A percentile compares a stretch with the other conserved stretches of the same genome.
Conservation (phyloP, 768 basidiomycete genomes). For the Pulveroboletus sp. region DNA sequence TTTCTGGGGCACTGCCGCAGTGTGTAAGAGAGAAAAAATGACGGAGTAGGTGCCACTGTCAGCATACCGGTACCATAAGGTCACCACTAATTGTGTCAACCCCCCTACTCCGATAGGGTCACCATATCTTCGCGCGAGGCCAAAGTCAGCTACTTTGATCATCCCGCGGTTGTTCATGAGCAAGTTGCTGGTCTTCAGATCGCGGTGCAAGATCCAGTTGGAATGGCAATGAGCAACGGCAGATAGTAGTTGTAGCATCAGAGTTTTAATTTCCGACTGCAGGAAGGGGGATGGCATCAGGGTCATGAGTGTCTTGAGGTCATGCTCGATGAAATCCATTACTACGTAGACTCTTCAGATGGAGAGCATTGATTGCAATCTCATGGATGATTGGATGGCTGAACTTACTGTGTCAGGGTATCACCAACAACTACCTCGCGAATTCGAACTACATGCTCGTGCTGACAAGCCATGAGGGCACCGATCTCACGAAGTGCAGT, state of each 20-base stretch:
- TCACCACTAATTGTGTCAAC: constrained; percentile 97
- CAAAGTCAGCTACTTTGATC: constrained; percentile 98
- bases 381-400: constrained; percentile 7
- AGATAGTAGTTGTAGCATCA: constrained; percentile 89
- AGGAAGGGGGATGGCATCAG: constrained; percentile 96
- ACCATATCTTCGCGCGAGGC: constrained; percentile 90
- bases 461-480: constrained; percentile 90
- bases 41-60: constrained; percentile 4
- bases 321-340: constrained; percentile 99
- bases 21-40: constrained; percentile 10
- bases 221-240: constrained; percentile 92
- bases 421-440: constrained; percentile 98
- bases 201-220: constrained; percentile 97
- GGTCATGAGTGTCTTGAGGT: constrained; percentile 92
- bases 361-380: constrained; percentile 6
- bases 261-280: constrained; percentile 96
- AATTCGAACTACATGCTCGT: constrained; percentile 96
- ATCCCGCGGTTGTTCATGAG: constrained; percentile 99
- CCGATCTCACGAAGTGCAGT: constrained; percentile 93
- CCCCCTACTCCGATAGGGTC: constrained; percentile 96
- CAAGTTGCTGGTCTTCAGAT: constrained; percentile 95
- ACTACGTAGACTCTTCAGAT: constrained; percentile 88
- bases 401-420: constrained; percentile 94
- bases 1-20: constrained; percentile 78
- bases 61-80: constrained; percentile 93